Evolutionary conservation across 257 asterid genomes (phyloP).

Genomic region (Solanum tarijense): DNA sequence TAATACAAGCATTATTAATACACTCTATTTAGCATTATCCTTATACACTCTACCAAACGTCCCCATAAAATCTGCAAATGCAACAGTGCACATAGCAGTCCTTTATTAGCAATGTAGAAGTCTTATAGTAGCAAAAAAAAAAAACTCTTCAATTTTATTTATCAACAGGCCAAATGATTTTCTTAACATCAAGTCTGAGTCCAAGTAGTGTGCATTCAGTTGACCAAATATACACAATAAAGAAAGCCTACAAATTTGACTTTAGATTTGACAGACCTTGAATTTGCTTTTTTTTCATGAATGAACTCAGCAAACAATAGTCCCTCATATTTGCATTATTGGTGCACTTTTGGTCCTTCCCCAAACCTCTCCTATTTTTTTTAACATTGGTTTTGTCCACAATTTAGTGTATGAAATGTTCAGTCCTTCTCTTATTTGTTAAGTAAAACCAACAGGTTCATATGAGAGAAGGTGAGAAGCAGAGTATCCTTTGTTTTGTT

Average conservation of each 20-base stretch:
- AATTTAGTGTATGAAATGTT: background rate
- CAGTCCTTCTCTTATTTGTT: background rate
- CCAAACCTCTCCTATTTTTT: background rate
- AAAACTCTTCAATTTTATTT: background rate
- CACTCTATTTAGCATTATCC: background rate
- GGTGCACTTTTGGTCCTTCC: background rate
- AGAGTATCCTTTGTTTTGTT: background rate
- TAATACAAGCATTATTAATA: background rate
- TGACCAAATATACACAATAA: background rate
- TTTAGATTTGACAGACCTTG: conserved; percentile 40
- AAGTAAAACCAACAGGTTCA: background rate
- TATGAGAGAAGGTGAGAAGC: background rate
- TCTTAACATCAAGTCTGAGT: background rate
- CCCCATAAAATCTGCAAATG: background rate
- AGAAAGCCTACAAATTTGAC: background rate
- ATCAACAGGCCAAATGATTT: background rate
- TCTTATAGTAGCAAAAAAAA: background rate
- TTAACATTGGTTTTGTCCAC: background rate
- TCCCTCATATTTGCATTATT: background rate
- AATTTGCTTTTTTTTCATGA: conserved; percentile 88
- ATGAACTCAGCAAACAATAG: conserved; percentile 54
- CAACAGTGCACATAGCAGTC: background rate
- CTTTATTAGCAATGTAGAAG: background rate
- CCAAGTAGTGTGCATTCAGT: background rate
- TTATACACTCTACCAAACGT: background rate